phyloP scores from a whole-genome alignment of 2,329 filamentous ascomycete genomes.

The Sordariomycetes sp. region DNA sequence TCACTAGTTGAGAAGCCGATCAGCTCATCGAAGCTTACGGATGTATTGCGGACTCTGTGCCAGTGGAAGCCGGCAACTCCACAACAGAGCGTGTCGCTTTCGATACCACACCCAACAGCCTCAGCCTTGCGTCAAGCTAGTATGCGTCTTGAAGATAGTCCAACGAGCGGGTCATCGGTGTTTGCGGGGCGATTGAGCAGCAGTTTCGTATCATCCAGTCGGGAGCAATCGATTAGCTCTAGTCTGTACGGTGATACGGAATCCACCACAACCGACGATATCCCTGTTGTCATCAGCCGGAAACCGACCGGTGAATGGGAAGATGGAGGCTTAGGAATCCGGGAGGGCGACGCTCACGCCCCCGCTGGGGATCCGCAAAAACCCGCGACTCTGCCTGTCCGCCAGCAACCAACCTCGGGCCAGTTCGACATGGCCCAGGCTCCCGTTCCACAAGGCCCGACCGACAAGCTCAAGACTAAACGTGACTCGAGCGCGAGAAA shows the following conservation, averaged over 20 bases:
- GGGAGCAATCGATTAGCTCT: slow-evolving; percentile 79
- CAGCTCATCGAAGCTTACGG: slow-evolving; percentile 78
- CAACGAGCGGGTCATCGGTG: slow-evolving; percentile 62
- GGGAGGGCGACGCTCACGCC: slow-evolving; percentile 38
- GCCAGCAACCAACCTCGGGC: slow-evolving; percentile 51
- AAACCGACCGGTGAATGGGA: slow-evolving; percentile 69
- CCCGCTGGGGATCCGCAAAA: slow-evolving; percentile 20
- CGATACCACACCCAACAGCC: slow-evolving; percentile 44
- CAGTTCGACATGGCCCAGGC: slow-evolving; percentile 35
- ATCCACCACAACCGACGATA: slow-evolving; percentile 63
- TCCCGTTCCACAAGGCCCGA: slow-evolving; percentile 43
- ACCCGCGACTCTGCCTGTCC: slow-evolving; percentile 30
- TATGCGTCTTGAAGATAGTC: slow-evolving; percentile 61
- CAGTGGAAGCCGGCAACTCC: slow-evolving; percentile 76
- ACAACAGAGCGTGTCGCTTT: slow-evolving; percentile 24
- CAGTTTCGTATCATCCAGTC: slow-evolving; percentile 66
- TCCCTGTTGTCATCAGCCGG: slow-evolving; percentile 61
- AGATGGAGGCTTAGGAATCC: slow-evolving; percentile 67
- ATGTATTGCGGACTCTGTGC: slow-evolving; percentile 77
- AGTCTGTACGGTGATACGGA: slow-evolving; percentile 82
- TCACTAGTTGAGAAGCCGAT: slow-evolving; percentile 93
- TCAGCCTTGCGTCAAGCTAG: slow-evolving; percentile 54
- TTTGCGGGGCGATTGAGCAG: slow-evolving; percentile 59
- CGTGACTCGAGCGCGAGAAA: slow-evolving; percentile 63
- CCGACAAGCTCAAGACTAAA: slow-evolving; percentile 62